Conservation (phyloP, 2,329 filamentous ascomycete genomes). For the Fusarium albosuccineum region DNA sequence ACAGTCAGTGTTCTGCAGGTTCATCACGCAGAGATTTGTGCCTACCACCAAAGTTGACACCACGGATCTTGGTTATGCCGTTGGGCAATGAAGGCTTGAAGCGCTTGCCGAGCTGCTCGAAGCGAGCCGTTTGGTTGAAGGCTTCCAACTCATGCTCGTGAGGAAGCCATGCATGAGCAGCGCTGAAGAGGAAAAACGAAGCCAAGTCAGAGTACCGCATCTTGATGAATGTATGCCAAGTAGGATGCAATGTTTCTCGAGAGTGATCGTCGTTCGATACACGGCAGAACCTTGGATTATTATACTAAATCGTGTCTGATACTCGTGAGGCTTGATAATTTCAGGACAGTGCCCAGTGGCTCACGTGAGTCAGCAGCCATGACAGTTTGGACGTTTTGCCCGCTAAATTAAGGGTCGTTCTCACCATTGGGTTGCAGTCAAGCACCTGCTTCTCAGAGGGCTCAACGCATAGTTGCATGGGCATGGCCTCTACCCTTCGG, state of each 20-base stretch:
- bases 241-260: background rate
- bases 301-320: too few relatives aligned
- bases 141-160: slow-evolving; percentile 30
- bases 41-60: slow-evolving; percentile 34
- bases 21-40: background rate
- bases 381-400: background rate
- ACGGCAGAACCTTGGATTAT: too few relatives aligned
- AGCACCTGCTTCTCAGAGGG: too few relatives aligned
- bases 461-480: too few relatives aligned
- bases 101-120: slow-evolving; percentile 32
- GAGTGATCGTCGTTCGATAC: background rate
- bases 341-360: background rate
- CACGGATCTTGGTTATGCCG: slow-evolving; percentile 32
- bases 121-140: slow-evolving; percentile 34
- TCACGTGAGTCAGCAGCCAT: background rate
- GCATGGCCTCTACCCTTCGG: too few relatives aligned
- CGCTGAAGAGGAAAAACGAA: slow-evolving; percentile 8
- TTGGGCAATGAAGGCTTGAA: slow-evolving; percentile 20
- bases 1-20: background rate
- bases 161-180: slow-evolving; percentile 32
- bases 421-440: too few relatives aligned
- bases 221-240: background rate
- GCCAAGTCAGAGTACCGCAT: slow-evolving; percentile 1
- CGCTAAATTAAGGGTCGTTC: slow-evolving; percentile 5
- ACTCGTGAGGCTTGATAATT: too few relatives aligned